phyloP scores from a whole-genome alignment of 2,329 filamentous ascomycete species.

The Ophiostoma australiae region DNA sequence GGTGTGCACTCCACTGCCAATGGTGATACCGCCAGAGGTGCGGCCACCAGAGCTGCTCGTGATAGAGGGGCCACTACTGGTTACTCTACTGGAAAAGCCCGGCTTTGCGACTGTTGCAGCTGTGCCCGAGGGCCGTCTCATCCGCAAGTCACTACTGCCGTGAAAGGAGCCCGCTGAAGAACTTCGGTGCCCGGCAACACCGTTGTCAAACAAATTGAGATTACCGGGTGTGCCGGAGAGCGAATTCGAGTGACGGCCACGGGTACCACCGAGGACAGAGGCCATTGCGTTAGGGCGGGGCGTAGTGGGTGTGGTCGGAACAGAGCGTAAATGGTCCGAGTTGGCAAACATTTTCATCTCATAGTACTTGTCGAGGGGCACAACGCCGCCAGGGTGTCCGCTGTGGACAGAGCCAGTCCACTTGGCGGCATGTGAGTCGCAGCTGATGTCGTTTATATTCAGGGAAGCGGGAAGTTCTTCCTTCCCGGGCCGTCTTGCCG shows the following conservation, averaged over 20 bases:
- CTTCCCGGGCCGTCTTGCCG: slow-evolving; percentile 54
- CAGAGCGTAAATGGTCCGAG: slow-evolving; percentile 63
- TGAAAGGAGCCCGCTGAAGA: slow-evolving; percentile 43
- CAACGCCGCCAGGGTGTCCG: slow-evolving; percentile 31
- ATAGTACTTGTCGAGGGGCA: slow-evolving; percentile 57
- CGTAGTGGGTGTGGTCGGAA: slow-evolving; percentile 35
- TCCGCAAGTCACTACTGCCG: slow-evolving; percentile 29
- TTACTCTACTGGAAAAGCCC: neutral
- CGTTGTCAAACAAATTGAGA: slow-evolving; percentile 28
- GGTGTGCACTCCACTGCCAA: slow-evolving; percentile 32
- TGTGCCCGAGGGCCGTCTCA: slow-evolving; percentile 23
- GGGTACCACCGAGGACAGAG: slow-evolving; percentile 33
- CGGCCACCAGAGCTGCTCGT: slow-evolving; percentile 23
- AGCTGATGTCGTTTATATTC: slow-evolving; percentile 18
- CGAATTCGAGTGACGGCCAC: slow-evolving; percentile 43
- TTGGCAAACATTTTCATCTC: slow-evolving; percentile 71
- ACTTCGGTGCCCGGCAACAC: slow-evolving; percentile 38
- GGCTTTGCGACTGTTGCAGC: slow-evolving; percentile 14
- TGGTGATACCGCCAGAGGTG: slow-evolving; percentile 20
- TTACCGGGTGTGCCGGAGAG: slow-evolving; percentile 34
- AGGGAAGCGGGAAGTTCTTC: slow-evolving; percentile 30
- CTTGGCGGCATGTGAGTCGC: slow-evolving; percentile 23
- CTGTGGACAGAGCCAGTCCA: slow-evolving; percentile 19
- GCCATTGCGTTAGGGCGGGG: slow-evolving; percentile 34
- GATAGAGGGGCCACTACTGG: slow-evolving; percentile 18